Evolutionary conservation across 2,329 filamentous ascomycete genomes (phyloP).

Genomic region (Aspergillus sp.): DNA sequence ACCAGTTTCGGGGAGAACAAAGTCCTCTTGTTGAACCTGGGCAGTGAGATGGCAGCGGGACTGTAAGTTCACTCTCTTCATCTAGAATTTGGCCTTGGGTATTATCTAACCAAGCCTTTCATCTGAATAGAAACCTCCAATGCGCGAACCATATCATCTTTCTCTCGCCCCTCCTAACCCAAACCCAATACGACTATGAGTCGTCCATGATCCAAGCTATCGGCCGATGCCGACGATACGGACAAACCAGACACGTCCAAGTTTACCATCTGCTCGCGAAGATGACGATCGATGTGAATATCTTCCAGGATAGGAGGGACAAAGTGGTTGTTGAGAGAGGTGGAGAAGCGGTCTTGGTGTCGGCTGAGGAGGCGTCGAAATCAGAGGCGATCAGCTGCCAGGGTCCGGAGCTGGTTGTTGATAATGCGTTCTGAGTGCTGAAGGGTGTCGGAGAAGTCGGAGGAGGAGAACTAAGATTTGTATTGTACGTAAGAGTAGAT

Average conservation of each 20-base stretch:
- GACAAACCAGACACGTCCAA: constrained; percentile 61
- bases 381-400: constrained; percentile 30
- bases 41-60: constrained; percentile 63
- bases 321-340: constrained; percentile 35
- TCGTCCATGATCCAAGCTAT: constrained; percentile 66
- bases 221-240: constrained; percentile 62
- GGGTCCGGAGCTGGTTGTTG: constrained; percentile 33
- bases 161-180: constrained; percentile 58
- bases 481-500: not conserved
- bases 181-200: constrained; percentile 59
- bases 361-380: constrained; percentile 25
- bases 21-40: constrained; percentile 62
- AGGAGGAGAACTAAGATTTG: not conserved
- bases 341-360: constrained; percentile 26
- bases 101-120: not conserved
- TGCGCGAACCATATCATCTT: constrained; percentile 69
- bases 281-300: constrained; percentile 52
- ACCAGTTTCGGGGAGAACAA: constrained; percentile 43
- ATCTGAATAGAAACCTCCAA: constrained; percentile 60
- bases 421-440: constrained; percentile 29
- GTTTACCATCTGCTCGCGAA: constrained; percentile 57
- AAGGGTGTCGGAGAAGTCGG: not conserved
- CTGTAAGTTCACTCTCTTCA: constrained; percentile 51
- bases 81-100: not conserved
- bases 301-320: constrained; percentile 44